Percentiles rank a stretch among this genome's conserved stretches.
These are phyloP conservation scores for Flaveria ramosissima DNA, from an alignment of 129 eudicot genomes.

Conservation along the genomic window DNA sequence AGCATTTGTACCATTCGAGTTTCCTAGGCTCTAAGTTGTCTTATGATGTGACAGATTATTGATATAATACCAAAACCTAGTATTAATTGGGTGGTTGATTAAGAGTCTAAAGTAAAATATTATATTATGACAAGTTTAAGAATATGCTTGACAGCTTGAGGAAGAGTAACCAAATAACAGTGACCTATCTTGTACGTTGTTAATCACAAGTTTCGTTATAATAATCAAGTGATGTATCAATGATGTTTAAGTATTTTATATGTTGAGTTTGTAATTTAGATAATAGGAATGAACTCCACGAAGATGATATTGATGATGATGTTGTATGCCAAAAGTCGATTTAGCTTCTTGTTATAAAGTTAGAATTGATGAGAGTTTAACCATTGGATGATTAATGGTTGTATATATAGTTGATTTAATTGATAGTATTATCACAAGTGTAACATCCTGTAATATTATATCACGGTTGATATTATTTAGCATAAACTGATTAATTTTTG, in stretches of 20 bases:
- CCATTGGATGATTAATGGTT: too few relatives aligned
- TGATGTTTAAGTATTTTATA: background rate
- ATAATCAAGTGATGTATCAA: background rate
- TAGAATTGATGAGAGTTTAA: background rate
- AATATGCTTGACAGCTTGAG: background rate
- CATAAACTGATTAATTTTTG: too few relatives aligned
- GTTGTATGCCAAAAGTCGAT: background rate
- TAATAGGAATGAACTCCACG: background rate
- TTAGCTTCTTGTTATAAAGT: background rate
- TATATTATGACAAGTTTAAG: background rate
- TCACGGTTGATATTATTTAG: too few relatives aligned
- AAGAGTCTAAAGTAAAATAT: background rate
- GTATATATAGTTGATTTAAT: too few relatives aligned
- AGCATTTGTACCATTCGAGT: background rate
- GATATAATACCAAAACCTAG: background rate
- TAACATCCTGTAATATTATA: too few relatives aligned
- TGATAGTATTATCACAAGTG: too few relatives aligned
- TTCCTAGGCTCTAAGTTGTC: background rate
- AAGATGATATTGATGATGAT: background rate
- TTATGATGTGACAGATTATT: background rate
- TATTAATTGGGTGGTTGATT: background rate
- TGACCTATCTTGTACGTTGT: too few relatives aligned
- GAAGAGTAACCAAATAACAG: background rate
- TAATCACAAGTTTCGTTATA: background rate
- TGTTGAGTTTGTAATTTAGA: background rate